These are phyloP conservation scores for Hypomyces rosellus DNA, from an alignment of 2,329 filamentous ascomycete species.

Conservation along the genomic window DNA sequence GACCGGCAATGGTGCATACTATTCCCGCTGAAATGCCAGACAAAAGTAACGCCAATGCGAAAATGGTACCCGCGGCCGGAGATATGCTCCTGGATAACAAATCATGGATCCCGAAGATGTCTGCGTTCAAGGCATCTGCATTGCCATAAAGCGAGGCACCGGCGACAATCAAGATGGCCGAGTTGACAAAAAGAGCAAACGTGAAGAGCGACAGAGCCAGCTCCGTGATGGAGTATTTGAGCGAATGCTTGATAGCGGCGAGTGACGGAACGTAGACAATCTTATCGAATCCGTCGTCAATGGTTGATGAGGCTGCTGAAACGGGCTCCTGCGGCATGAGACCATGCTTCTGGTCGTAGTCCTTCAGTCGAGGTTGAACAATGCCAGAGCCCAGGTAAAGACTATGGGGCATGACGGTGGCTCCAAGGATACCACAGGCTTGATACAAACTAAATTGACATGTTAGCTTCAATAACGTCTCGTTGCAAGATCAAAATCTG, in stretches of 20 bases:
- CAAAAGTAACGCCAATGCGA: constrained; percentile 72
- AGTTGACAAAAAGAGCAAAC: constrained; percentile 81
- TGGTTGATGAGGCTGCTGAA: constrained; percentile 21
- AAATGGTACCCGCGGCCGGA: constrained; percentile 73
- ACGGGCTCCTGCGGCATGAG: constrained; percentile 35
- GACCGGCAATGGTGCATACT: constrained; percentile 81
- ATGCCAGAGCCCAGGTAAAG: constrained; percentile 64
- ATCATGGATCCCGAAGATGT: constrained; percentile 77
- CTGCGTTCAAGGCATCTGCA: constrained; percentile 56
- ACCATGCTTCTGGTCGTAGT: constrained; percentile 55
- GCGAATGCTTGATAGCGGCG: constrained; percentile 64
- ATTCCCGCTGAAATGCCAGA: constrained; percentile 78
- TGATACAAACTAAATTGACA: constrained; percentile 45
- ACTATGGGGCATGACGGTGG: constrained; percentile 67
- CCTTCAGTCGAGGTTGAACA: constrained; percentile 58
- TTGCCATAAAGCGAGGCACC: constrained; percentile 67
- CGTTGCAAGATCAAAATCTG: not conserved
- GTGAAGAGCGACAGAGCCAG: constrained; percentile 68
- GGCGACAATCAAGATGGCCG: constrained; percentile 73
- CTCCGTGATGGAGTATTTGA: constrained; percentile 68
- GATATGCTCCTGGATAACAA: constrained; percentile 64
- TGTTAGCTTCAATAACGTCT: not conserved
- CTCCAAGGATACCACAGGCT: constrained; percentile 69
- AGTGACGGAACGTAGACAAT: constrained; percentile 64
- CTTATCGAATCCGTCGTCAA: constrained; percentile 35